Evolutionary conservation across 768 basidiomycete genomes (phyloP), one percentile per base, ranked within the genome.

Genomic region (Boletus pseudo-olivaceus): DNA sequence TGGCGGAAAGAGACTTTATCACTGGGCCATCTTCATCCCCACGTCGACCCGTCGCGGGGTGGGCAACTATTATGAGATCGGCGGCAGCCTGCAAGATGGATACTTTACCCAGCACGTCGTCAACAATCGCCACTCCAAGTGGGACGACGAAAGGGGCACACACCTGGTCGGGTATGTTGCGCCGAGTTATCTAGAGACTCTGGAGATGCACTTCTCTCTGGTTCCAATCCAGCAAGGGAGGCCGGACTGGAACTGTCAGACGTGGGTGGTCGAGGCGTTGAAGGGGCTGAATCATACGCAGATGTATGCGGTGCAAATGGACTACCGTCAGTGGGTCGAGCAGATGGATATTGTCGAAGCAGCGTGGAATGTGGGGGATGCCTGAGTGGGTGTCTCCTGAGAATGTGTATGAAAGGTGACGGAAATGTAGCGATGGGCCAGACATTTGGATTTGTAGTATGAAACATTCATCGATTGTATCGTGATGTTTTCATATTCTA

Each of bases 1-100:
- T 1, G 62, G 59, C 6, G 47, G 40, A 0, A 50, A 7, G 1
- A 29, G 49, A 20, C 37, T 53, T 0, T 34, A 55, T 11, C 62
- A 65, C 19, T 63, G 62, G 59, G 59, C 62, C n/a, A 65, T 65
- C 49, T 64, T 58, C 59, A 44, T 63, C 51, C 59, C 62, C 1
- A 61, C 62, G 0, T 62, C 62, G 7, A 47, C 49, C 7, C 15
- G 23, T 12, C 63, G 63, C 8, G 63, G 60, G 0, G 41, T 65
- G 5, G 63, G 63, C 9, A 64, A 64, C 50, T 64, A 20, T 33
- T 64, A 64, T 47, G 63, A 59, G 30, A 42, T 65, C 32, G 57
- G 46, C 0, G 58, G 58, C 9, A 50, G 49, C 11, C 54, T 60
- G 0, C 50, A 49, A 32, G 26, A 34, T 0, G 57, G 63, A 0